Base-by-base conservation (phyloP, 768 basidiomycete species). In the Chalciporus piperatus region DNA sequence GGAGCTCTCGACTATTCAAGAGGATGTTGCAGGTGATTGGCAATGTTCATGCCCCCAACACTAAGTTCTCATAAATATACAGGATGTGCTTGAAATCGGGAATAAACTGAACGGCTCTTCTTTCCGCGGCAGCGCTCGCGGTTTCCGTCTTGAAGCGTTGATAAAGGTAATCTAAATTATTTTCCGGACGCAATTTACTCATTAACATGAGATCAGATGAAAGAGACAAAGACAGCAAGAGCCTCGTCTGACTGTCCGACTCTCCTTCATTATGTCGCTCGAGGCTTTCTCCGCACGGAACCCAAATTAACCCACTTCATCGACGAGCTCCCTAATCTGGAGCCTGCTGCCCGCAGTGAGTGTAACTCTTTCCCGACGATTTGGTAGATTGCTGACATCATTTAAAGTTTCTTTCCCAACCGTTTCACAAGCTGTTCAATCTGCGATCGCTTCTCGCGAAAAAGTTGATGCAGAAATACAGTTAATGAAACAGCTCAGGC, bases 261-360 rank as follows among this genome's bases (percentile, higher is more conserved):
- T 0, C 72, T 98, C n/a, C 75, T 97, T 12, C 94, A 96, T 66
- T 96, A 92, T 63, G 66, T 96, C n/a, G 91, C 89, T 12, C 78
- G 80, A 42, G 77, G 89, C 6, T 74, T 96, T 14, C 60, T 89
- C 50, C 79, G 84, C 27, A 77, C 77, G 6, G 84, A 94, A 61
- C 79, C 87, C 0, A 71, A 76, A 0, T 65, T 91, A 12, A 71
- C 87, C 5, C 75, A 76, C 16, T 95, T 94, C 67, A 78, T 89
- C 4, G 85, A 91, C 22, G 93, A 95, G 12, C 70, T 91, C 59
- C 85, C 90, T 1, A 84, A 82, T 63, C 59, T 97, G 3, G 91
- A 94, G 64, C 81, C 89, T 4, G 93, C 91, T 10, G 87, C 91
- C 19, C 78, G 91, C 59, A 75, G 94, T 92, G 61, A 58, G 57